phyloP scores from a whole-genome alignment of 1,284 basidiomycete species.

The Rhodotorula sp. region DNA sequence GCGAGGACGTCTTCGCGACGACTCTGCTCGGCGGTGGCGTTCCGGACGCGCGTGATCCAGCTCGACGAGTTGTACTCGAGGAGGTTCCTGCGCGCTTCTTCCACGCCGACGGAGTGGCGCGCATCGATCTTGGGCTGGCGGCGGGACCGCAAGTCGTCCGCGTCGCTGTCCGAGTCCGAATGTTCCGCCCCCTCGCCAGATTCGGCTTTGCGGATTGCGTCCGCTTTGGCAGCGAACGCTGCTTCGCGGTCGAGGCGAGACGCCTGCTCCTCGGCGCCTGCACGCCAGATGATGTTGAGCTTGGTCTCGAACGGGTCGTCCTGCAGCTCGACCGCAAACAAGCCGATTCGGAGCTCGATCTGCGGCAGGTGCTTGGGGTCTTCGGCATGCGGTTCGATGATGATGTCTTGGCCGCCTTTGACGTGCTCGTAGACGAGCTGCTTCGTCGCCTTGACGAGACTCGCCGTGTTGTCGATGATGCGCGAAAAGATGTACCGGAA shows the following conservation, averaged over 20 bases:
- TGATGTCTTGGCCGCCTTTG: slow-evolving; percentile 51
- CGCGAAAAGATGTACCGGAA: slow-evolving; percentile 65
- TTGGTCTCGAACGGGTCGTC: slow-evolving; percentile 85
- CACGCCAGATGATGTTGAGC: slow-evolving; percentile 73
- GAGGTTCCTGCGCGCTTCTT: slow-evolving; percentile 72
- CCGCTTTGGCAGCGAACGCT: slow-evolving; percentile 76
- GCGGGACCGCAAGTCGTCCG: slow-evolving; percentile 18
- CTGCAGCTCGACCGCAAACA: slow-evolving; percentile 71
- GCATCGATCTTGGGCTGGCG: slow-evolving; percentile 59
- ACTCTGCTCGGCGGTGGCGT: slow-evolving; percentile 53
- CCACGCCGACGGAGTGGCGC: slow-evolving; percentile 65
- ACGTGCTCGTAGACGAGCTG: slow-evolving; percentile 52
- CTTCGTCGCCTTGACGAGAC: slow-evolving; percentile 53
- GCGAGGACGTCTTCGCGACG: slow-evolving; percentile 53
- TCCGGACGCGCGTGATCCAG: slow-evolving; percentile 65
- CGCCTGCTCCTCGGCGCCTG: slow-evolving; percentile 72
- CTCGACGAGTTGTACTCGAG: slow-evolving; percentile 72
- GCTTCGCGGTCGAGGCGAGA: slow-evolving; percentile 75
- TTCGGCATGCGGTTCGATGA: slow-evolving; percentile 71
- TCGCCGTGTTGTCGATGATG: slow-evolving; percentile 51
- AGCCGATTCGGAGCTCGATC: slow-evolving; percentile 59
- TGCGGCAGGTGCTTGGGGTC: slow-evolving; percentile 67
- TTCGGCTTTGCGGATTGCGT: slow-evolving; percentile 56
- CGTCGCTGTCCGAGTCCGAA: neutral
- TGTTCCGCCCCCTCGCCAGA: slow-evolving; percentile 37